A percentile compares a stretch with the other conserved stretches of the same genome.
These are phyloP conservation scores for Globisporangium spiculum DNA, from an alignment of 352 stramenopile species.

Conservation along the genomic window DNA sequence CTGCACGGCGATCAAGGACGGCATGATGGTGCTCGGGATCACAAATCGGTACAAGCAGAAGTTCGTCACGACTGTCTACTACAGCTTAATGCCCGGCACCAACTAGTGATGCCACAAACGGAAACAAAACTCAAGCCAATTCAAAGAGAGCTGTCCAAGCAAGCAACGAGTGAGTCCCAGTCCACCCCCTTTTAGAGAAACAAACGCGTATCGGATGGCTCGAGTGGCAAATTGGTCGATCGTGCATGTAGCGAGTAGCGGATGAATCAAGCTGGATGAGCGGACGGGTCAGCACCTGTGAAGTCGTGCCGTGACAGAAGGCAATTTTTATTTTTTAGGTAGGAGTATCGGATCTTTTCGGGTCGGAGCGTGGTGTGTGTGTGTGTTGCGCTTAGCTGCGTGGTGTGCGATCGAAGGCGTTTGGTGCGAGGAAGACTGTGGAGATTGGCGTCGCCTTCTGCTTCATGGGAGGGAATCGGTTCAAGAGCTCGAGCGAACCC, in stretches of 20 bases:
- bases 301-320: background rate
- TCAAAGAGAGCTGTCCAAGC: background rate
- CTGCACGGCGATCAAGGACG: conserved; percentile 98
- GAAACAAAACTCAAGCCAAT: background rate
- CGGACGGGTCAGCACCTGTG: background rate
- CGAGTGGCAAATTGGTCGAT: background rate
- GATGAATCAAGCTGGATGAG: background rate
- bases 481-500: background rate
- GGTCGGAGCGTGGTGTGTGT: background rate
- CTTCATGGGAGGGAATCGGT: background rate
- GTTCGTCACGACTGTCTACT: conserved; percentile 98
- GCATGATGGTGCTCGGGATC: conserved; percentile 99
- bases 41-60: conserved; percentile 98
- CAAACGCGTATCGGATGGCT: background rate
- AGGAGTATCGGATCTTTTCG: background rate
- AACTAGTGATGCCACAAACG: conserved; percentile 38
- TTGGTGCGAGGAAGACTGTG: background rate
- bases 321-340: conserved; percentile 1
- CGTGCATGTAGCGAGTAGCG: background rate
- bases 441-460: background rate
- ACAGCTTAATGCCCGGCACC: conserved; percentile 89
- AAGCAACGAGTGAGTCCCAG: background rate
- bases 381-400: background rate
- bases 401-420: background rate
- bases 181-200: background rate